Percentiles rank a stretch among this genome's conserved stretches.
phyloP scores from a whole-genome alignment of 2,329 filamentous ascomycete genomes.

The Fusarium tanahbumbuense region DNA sequence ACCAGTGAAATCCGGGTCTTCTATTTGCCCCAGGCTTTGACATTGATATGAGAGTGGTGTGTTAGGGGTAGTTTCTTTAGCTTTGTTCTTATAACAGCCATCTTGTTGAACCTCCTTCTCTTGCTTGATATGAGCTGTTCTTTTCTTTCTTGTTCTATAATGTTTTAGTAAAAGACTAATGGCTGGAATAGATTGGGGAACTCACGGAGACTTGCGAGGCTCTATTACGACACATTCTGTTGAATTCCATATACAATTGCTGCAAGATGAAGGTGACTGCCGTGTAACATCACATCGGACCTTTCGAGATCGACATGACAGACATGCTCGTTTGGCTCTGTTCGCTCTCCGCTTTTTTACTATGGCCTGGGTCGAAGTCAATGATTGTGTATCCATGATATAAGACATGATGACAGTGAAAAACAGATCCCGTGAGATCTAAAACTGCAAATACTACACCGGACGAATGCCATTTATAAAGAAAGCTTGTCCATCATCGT shows the following conservation, averaged over 20 bases:
- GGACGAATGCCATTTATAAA: not conserved
- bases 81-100: too few species aligned
- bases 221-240: conserved; percentile 8
- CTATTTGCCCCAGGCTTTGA: accelerated
- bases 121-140: not conserved
- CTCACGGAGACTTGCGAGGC: conserved; percentile 4
- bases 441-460: not conserved
- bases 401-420: not conserved
- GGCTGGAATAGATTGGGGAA: not conserved
- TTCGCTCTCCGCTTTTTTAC: not conserved
- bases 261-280: conserved; percentile 18
- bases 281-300: conserved; percentile 15
- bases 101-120: not conserved
- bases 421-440: not conserved
- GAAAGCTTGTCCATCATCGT: not conserved
- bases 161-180: too few species aligned
- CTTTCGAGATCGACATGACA: conserved; percentile 11
- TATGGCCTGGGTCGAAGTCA: not conserved
- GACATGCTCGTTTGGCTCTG: conserved; percentile 6
- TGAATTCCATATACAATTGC: conserved; percentile 11
- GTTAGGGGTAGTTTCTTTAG: accelerated
- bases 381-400: not conserved
- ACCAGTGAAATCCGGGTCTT: not conserved
- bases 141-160: not conserved
- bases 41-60: accelerated